Percentiles rank a stretch among this genome's conserved stretches.
These are phyloP conservation scores for Cornus suecica DNA, from an alignment of 148 eudicot genomes.

Conservation along the genomic window DNA sequence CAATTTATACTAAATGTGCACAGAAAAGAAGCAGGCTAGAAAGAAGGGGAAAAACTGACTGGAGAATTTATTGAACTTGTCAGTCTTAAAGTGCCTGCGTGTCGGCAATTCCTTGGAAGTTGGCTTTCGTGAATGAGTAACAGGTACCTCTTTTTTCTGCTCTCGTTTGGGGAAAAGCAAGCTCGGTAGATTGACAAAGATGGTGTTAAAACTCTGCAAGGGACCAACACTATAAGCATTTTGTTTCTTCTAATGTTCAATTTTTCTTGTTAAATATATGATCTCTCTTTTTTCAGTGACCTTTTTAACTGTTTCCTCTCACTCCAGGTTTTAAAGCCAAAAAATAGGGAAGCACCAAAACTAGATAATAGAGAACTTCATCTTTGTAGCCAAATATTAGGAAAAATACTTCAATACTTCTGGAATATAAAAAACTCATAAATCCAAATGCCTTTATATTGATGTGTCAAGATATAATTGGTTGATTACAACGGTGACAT, in stretches of 20 bases:
- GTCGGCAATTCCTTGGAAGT: neutral
- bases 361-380: no score
- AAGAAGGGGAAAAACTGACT: slow-evolving; percentile 35
- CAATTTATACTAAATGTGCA: neutral
- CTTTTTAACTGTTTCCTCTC: no score
- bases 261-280: neutral
- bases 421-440: no score
- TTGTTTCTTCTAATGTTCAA: no score
- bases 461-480: no score
- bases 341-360: no score
- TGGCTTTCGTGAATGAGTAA: neutral
- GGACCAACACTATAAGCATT: neutral
- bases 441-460: no score
- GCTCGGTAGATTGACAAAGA: neutral
- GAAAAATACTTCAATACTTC: no score
- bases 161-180: neutral
- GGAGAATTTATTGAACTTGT: neutral
- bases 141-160: neutral
- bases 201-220: neutral
- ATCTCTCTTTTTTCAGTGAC: neutral
- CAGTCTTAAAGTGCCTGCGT: slow-evolving; percentile 1
- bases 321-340: no score
- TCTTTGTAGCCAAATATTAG: no score
- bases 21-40: slow-evolving; percentile 58
- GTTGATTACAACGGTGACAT: no score